Conservation (phyloP, 208 protist genomes). For the Plasmodiophora brassicae region DNA sequence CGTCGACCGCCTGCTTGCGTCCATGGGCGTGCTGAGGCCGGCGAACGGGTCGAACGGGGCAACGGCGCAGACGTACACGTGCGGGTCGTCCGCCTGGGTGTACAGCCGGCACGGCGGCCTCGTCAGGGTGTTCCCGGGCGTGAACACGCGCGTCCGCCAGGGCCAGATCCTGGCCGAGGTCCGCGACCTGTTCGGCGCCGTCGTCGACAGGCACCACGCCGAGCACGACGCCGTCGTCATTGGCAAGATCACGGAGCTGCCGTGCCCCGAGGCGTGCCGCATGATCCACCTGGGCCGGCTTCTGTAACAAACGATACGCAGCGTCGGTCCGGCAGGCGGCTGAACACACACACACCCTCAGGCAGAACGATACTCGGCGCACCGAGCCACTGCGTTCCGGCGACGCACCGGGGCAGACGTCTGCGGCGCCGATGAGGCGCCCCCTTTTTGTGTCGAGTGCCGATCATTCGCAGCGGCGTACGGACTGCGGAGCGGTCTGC, state of each 20-base stretch:
- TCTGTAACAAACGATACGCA: too few species aligned
- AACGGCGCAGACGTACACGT: background rate
- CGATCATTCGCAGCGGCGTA: too few species aligned
- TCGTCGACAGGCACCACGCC: background rate
- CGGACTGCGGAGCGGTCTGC: too few species aligned
- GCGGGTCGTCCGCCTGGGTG: background rate
- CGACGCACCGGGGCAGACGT: too few species aligned
- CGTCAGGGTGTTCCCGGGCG: background rate
- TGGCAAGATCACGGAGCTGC: background rate
- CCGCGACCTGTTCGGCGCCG: background rate
- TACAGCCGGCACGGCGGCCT: background rate
- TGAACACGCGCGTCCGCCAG: background rate
- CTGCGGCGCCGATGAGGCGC: too few species aligned
- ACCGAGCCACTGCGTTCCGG: too few species aligned
- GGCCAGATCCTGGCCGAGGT: background rate
- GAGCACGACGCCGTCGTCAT: conserved; percentile 13
- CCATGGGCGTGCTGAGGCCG: background rate
- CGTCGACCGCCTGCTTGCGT: background rate
- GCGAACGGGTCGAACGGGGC: background rate
- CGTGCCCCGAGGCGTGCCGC: background rate
- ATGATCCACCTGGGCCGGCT: conserved; percentile 3
- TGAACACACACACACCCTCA: too few species aligned
- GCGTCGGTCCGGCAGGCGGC: too few species aligned
- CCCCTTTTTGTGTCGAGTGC: too few species aligned
- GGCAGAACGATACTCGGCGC: too few species aligned